These are phyloP conservation scores for Tetradesmus obliquus DNA, from an alignment of 139 green algal genomes.

Conservation along the genomic window DNA sequence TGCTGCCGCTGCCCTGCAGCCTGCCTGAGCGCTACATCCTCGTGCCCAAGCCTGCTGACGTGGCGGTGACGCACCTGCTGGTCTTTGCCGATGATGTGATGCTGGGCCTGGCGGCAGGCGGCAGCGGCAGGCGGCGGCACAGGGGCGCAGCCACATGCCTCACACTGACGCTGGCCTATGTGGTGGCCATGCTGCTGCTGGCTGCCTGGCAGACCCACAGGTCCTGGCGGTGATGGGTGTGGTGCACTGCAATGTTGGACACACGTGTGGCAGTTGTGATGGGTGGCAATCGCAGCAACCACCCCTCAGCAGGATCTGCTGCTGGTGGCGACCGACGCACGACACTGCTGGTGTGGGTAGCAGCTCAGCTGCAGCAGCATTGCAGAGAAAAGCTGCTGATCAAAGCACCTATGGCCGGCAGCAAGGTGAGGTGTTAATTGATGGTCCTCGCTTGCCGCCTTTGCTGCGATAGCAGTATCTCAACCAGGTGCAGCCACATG, in stretches of 20 bases:
- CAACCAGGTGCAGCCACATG: too few relatives aligned
- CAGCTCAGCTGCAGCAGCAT: too few relatives aligned
- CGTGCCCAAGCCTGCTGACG: background rate
- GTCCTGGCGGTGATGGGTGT: background rate
- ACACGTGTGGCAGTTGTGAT: too few relatives aligned
- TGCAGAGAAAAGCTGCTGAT: too few relatives aligned
- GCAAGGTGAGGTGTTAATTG: too few relatives aligned
- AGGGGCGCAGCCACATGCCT: background rate
- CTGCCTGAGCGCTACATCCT: slow-evolving; percentile 33
- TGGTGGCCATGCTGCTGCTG: slow-evolving; percentile 5
- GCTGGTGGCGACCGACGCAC: too few relatives aligned
- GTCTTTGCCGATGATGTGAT: slow-evolving; percentile 31
- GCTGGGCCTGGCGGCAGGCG: background rate
- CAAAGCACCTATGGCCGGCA: too few relatives aligned
- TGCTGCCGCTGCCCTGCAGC: slow-evolving; percentile 13
- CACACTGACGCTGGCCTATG: background rate
- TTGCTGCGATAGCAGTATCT: too few relatives aligned
- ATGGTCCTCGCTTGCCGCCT: too few relatives aligned
- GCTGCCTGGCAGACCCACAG: background rate
- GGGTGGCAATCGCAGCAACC: too few relatives aligned
- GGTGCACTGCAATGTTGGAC: background rate
- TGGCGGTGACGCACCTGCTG: slow-evolving; percentile 27
- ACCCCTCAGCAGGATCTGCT: too few relatives aligned
- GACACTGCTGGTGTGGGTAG: too few relatives aligned
- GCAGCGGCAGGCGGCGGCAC: background rate